These are phyloP conservation scores for Stylosanthes scabra DNA, from an alignment of 331 rosid genomes.

Conservation along the genomic window DNA sequence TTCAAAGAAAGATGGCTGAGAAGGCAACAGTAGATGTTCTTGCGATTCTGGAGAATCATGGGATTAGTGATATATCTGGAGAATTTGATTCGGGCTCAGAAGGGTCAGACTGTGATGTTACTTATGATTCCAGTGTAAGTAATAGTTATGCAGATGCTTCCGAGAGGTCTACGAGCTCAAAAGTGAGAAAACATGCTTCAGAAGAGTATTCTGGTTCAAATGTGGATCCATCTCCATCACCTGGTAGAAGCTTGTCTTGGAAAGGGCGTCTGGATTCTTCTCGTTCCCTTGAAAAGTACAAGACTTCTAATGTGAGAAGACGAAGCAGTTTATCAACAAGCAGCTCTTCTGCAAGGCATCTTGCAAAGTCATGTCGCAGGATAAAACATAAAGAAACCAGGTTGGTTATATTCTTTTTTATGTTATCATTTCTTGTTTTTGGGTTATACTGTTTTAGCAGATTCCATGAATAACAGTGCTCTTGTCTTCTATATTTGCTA, in stretches of 20 bases:
- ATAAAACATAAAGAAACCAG: conserved; percentile 69
- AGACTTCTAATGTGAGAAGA: conserved; percentile 54
- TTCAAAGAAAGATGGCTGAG: conserved; percentile 92
- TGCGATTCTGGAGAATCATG: conserved; percentile 81
- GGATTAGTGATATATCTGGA: conserved; percentile 73
- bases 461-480: conserved; percentile 8
- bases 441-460: not conserved
- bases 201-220: conserved; percentile 71
- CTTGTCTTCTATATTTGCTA: not conserved
- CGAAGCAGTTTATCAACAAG: conserved; percentile 59
- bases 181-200: conserved; percentile 52
- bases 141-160: conserved; percentile 46
- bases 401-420: conserved; percentile 37
- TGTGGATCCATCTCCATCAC: conserved; percentile 58
- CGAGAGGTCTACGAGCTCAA: conserved; percentile 44
- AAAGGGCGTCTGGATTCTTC: conserved; percentile 72
- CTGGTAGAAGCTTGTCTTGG: conserved; percentile 89
- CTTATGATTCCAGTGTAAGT: conserved; percentile 61
- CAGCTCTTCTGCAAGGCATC: conserved; percentile 74
- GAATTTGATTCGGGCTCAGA: conserved; percentile 78
- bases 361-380: conserved; percentile 90
- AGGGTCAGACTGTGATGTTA: conserved; percentile 72
- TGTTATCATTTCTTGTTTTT: not conserved
- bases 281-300: conserved; percentile 63
- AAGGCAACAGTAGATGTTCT: conserved; percentile 91